phyloP scores from a whole-genome alignment of 305 asterid species.

The Plantago lanceolata region DNA sequence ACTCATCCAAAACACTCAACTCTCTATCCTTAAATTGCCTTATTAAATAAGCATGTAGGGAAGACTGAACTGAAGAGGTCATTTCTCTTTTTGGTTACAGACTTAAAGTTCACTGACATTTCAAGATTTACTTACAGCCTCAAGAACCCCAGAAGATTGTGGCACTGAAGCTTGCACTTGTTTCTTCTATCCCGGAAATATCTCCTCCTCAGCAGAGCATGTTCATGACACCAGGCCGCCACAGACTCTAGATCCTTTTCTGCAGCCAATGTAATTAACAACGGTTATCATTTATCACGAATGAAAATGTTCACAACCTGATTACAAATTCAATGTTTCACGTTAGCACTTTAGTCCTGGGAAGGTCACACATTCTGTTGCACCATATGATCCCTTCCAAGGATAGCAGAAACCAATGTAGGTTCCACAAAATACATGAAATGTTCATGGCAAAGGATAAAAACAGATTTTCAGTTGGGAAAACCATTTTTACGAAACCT shows the following conservation, averaged over 20 bases:
- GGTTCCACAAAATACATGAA: not conserved
- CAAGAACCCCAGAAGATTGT: not conserved
- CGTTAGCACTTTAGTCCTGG: not conserved
- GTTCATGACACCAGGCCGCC: not conserved
- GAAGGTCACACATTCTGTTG: not conserved
- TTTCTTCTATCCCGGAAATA: not conserved
- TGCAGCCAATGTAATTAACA: not conserved
- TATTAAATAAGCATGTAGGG: too few relatives aligned
- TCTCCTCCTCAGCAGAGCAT: not conserved
- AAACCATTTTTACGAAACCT: not conserved
- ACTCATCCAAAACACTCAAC: too few relatives aligned
- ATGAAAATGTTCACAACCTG: not conserved
- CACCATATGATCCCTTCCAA: not conserved
- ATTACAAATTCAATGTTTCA: not conserved
- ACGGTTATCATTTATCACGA: not conserved
- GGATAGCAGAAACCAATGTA: not conserved
- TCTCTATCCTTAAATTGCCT: too few relatives aligned
- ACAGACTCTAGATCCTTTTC: not conserved
- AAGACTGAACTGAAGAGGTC: too few relatives aligned
- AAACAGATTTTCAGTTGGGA: not conserved
- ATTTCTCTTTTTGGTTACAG: too few relatives aligned
- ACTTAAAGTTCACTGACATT: too few relatives aligned
- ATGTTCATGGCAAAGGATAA: not conserved
- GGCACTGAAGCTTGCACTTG: not conserved
- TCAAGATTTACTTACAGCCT: not conserved